These are phyloP conservation scores for Jamesozyma lodderae DNA, from an alignment of 805 yeast genomes.

Conservation along the genomic window DNA sequence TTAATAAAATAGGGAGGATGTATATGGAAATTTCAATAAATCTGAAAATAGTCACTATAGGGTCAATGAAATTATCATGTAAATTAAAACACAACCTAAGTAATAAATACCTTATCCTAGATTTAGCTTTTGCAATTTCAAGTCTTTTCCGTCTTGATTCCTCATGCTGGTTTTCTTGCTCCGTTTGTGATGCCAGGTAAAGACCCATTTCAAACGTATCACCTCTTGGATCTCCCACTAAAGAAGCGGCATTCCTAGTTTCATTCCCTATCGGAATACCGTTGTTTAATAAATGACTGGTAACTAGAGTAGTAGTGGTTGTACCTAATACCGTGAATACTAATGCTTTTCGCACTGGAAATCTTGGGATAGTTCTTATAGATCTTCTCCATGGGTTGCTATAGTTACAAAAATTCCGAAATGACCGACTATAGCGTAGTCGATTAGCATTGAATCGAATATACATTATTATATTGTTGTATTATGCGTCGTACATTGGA, in stretches of 20 bases:
- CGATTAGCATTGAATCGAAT: no score
- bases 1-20: constrained; percentile 51
- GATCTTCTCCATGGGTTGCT: no score
- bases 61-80: neutral
- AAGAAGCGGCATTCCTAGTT: neutral
- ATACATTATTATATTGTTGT: no score
- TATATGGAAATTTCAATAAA: no score
- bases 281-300: constrained; percentile 47
- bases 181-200: constrained; percentile 50
- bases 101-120: constrained; percentile 20
- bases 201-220: constrained; percentile 67
- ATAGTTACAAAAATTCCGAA: no score
- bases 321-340: neutral
- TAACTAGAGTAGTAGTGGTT: neutral
- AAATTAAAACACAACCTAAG: constrained; percentile 49
- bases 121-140: neutral
- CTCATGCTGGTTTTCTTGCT: constrained; percentile 27
- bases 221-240: constrained; percentile 37
- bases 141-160: neutral
- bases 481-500: no score
- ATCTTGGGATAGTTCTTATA: no score
- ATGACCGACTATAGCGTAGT: no score
- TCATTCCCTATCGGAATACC: no score
- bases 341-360: no score
- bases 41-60: no score